Evolutionary conservation across 805 yeast genomes (phyloP), one percentile per base, ranked within the genome.

Genomic region (Cyberlindnera veronae): DNA sequence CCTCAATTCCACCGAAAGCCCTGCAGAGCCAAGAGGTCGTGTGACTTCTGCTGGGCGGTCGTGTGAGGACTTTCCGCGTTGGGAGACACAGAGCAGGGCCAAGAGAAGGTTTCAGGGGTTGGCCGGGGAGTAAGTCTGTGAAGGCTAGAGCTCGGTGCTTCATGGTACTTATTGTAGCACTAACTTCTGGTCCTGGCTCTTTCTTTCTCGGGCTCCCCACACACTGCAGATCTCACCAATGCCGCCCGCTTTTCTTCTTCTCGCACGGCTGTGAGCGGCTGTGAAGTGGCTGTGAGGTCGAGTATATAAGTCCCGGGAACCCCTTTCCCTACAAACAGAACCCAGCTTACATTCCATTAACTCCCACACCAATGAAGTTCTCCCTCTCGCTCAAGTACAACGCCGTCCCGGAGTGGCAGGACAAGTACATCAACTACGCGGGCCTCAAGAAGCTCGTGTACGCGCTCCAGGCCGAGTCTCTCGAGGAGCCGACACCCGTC

Each of bases 381-480:
- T 82, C 81, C 11, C 82, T 78, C 46, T 77, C 84, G 18, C 65
- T 82, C 42, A 74, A 72, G 48, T 82, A 81, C 36, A 81, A 81
- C 41, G 70, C 79, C 27, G 85, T 84, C 40, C 95, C 96, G 3
- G 95, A 84, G 54, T 89, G 97, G 97, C 84, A 82, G 57, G 79
- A 76, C 38, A 79, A 81, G 53, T 89, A 89, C 57, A 69, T 90
- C 44, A 82, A 85, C 55, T 82, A 82, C 55, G 74, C 76, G 7
- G 68, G 69, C 10, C 60, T 81, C 48, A 81, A 81, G 53, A 77
- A 78, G 51, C 53, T 68, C 22, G 72, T 79, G 26, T 80, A 81
- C 53, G 63, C 68, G 45, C 64, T 81, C 27, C 83, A 78, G 46
- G 67, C 69, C 16, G 61, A 63, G 37, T 58, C 58, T 27, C 34